Evolutionary conservation across 306 rosid genomes (phyloP).

Genomic region (Castanospermum australe): DNA sequence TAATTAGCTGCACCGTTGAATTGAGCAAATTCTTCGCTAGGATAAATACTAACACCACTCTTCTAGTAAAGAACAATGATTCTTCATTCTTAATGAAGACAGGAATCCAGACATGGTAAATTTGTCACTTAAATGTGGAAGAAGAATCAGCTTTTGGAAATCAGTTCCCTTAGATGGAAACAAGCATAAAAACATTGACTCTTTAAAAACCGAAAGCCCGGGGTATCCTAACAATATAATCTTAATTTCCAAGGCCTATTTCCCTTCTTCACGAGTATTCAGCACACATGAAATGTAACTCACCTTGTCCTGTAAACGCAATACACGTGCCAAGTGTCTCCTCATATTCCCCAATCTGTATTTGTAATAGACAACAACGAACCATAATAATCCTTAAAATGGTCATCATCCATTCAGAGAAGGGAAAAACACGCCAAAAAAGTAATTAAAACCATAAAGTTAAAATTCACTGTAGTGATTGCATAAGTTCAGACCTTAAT

Average conservation of each 20-base stretch:
- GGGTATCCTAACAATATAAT: not conserved
- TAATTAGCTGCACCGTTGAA: not conserved
- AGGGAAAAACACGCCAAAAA: not conserved
- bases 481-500: not conserved
- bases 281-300: slow-evolving; percentile 11
- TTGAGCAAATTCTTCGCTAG: not conserved
- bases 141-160: slow-evolving; percentile 8
- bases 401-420: not conserved
- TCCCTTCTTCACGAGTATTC: not conserved
- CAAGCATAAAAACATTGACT: not conserved
- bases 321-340: slow-evolving; percentile 78
- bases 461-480: not conserved
- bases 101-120: not conserved
- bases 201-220: not conserved
- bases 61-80: not conserved
- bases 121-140: not conserved
- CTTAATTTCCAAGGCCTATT: not conserved
- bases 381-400: slow-evolving; percentile 6
- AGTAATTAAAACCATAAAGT: not conserved
- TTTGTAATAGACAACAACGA: slow-evolving; percentile 31
- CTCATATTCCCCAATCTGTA: slow-evolving; percentile 78
- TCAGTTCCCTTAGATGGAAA: not conserved
- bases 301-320: slow-evolving; percentile 67
- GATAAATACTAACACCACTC: not conserved
- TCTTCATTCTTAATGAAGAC: not conserved